Conservation (phyloP, 495 filamentous ascomycete species). For the Penicillium odoratum region DNA sequence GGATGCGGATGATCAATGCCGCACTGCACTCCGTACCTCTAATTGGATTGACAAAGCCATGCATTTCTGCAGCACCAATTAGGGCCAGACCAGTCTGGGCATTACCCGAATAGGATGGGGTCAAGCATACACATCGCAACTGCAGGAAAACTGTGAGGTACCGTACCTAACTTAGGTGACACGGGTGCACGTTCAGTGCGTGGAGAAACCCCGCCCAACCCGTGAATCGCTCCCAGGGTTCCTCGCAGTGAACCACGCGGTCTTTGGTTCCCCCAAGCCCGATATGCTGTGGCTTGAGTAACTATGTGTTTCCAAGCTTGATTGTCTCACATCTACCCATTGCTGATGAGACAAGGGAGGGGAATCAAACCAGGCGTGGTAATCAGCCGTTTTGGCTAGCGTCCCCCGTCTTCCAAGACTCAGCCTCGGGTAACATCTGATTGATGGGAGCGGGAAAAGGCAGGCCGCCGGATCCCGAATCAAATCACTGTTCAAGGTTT, state of each 20-base stretch:
- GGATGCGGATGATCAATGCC: conserved; percentile 16
- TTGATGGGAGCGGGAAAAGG: conserved; percentile 18
- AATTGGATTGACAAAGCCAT: conserved; percentile 15
- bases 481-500: conserved; percentile 23
- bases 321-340: not conserved
- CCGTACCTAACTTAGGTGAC: conserved; percentile 1
- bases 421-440: conserved; percentile 27
- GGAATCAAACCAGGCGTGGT: conserved; percentile 3
- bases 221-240: conserved; percentile 6
- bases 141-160: conserved; percentile 22
- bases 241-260: conserved; percentile 1
- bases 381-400: conserved; percentile 21
- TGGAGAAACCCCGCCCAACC: conserved; percentile 1
- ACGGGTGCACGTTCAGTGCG: conserved; percentile 7
- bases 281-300: conserved; percentile 2
- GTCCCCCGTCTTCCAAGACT: conserved; percentile 17
- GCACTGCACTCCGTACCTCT: conserved; percentile 11
- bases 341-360: not conserved
- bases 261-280: not conserved
- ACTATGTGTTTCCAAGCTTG: conserved; percentile 7
- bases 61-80: not conserved
- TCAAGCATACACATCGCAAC: conserved; percentile 4
- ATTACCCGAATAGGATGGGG: conserved; percentile 5
- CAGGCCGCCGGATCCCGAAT: conserved; percentile 18
- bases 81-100: conserved; percentile 7